Evolutionary conservation across 305 asterid species (phyloP).

Genomic region (Fraxinus latifolia): DNA sequence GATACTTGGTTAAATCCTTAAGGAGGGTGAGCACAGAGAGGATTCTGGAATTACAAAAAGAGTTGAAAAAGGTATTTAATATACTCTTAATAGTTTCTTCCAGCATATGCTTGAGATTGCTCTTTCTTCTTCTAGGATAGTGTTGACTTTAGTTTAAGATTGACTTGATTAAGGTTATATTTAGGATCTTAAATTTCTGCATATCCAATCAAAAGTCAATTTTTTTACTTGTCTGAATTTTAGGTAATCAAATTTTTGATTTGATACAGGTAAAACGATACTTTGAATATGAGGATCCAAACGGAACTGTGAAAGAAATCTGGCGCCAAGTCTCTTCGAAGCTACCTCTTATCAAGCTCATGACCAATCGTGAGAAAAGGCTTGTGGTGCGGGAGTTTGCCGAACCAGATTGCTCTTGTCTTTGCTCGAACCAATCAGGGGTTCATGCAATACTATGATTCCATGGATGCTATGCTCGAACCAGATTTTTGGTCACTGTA

Average conservation of each 20-base stretch:
- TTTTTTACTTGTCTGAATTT: background rate
- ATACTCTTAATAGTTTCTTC: background rate
- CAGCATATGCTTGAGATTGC: background rate
- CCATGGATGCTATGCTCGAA: background rate
- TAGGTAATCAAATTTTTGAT: background rate
- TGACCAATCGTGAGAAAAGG: conserved; percentile 46
- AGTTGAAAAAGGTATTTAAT: conserved; percentile 61
- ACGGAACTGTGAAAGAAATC: conserved; percentile 72
- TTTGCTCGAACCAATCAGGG: conserved; percentile 72
- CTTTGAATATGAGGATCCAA: conserved; percentile 75
- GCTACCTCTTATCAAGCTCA: conserved; percentile 61
- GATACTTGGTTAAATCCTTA: conserved; percentile 68
- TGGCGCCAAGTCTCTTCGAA: conserved; percentile 75
- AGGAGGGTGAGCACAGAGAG: conserved; percentile 50
- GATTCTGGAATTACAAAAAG: conserved; percentile 75
- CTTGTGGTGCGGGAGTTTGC: conserved; percentile 38
- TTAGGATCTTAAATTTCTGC: background rate
- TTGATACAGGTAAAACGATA: conserved; percentile 63
- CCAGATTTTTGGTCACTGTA: conserved; percentile 16
- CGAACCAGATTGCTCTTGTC: conserved; percentile 61
- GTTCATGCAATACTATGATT: conserved; percentile 42
- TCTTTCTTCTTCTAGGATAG: background rate
- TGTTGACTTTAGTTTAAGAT: background rate
- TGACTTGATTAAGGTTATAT: background rate
- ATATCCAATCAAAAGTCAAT: background rate